Base-by-base conservation (phyloP, 345 rosid genomes). In the Sonneratia alba region DNA sequence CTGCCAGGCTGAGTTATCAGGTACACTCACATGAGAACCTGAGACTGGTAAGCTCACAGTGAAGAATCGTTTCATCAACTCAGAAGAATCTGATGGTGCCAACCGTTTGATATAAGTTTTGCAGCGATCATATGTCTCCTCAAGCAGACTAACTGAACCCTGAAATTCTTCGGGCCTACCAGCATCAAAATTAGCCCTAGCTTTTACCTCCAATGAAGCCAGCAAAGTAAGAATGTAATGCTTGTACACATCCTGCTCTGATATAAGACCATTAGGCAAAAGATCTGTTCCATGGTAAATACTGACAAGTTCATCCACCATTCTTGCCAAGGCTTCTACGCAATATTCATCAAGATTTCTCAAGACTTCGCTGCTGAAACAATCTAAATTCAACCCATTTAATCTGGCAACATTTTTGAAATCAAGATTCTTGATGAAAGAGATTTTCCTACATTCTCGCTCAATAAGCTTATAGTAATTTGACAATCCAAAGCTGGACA, bases 1-100 rank as follows among this genome's bases (percentile, higher is more conserved):
- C 87, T 95, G 97, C 96, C 97, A 95, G 75, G 87, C 74, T 47
- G 99, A 89, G 79, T 83, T 84, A 83, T 92, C 99, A n/a, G 87
- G 90, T 72, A 92, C 71, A 74, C 69, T 84, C 81, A 77, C 67
- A 72, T 61, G 70, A 71, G 84, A 77, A 71, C 83, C 85, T 66
- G 65, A 76, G 63, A 79, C 78, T 24, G 84, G 85, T 72, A 90
- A 67, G 55, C 87, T 80, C 65, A 85, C 71, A 7, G 72, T 78
- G 79, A 92, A 80, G 82, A 85, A 87, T 74, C 59, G 80, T 79
- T 85, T 89, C 82, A 89, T 76, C 43, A 88, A 82, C 71, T 87
- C 92, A 74, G 81, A 77, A 76, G 84, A 83, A 77, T 90, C 92
- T 34, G 88, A 68, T 76, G 90, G 86, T 73, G 80, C 78, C 87